A percentile compares a stretch with the other conserved stretches of the same genome.
Evolutionary conservation across 1,284 basidiomycete species (phyloP).

Genomic region (Tausonia pullulans): DNA sequence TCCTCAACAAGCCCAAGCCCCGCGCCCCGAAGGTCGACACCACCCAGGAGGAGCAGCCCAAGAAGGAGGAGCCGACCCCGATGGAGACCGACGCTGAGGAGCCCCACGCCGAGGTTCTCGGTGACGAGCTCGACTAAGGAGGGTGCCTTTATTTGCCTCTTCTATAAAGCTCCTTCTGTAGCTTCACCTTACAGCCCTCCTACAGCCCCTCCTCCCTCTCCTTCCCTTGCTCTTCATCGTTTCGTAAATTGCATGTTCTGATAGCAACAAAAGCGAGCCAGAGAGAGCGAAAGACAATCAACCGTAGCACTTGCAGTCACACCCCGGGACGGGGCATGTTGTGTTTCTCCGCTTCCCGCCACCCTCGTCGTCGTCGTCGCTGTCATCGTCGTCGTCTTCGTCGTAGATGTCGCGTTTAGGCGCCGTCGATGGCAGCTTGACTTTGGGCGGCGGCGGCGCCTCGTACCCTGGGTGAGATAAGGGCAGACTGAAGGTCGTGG

Average conservation of each 20-base stretch:
- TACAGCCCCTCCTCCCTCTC: neutral
- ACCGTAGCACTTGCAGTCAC: conserved; percentile 8
- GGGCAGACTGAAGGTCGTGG: neutral
- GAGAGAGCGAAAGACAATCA: conserved; percentile 1
- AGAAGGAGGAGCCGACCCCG: conserved; percentile 36
- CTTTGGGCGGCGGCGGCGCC: neutral
- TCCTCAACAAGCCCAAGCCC: conserved; percentile 78
- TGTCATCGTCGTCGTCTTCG: neutral
- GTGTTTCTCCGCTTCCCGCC: neutral
- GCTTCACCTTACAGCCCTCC: neutral
- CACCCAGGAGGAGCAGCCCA: conserved; percentile 25
- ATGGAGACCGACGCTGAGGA: conserved; percentile 41
- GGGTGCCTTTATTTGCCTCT: too few relatives aligned
- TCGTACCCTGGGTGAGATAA: neutral
- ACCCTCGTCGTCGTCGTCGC: conserved; percentile 1
- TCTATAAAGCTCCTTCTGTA: neutral
- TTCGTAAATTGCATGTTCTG: neutral
- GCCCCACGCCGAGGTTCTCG: conserved; percentile 50
- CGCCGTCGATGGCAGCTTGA: neutral
- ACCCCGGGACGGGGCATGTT: conserved; percentile 10
- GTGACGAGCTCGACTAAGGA: conserved; percentile 39
- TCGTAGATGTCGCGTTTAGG: too few relatives aligned
- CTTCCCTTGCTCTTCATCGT: neutral
- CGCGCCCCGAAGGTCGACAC: conserved; percentile 45
- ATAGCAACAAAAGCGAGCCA: neutral